Evolutionary conservation across 768 basidiomycete species (phyloP).

Genomic region (Leucosporidium scottii): DNA sequence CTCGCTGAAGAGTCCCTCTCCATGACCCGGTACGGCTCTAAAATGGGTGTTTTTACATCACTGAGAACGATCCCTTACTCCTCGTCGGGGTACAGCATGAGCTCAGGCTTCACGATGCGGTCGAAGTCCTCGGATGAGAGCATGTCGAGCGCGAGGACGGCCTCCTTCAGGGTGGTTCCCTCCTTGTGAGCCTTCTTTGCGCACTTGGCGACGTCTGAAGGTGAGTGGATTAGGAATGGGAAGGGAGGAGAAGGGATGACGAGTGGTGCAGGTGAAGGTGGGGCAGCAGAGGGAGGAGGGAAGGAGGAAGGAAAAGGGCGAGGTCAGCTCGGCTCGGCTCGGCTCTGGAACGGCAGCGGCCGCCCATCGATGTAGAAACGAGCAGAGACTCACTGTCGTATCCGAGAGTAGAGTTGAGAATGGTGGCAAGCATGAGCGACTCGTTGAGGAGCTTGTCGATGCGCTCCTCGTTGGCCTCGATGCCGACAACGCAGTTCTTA

Average conservation of each 20-base stretch:
- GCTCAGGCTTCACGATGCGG: conserved; percentile 63
- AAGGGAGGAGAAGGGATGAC: neutral
- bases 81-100: conserved; percentile 75
- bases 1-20: no score
- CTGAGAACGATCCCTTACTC: neutral
- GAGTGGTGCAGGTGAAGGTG: neutral
- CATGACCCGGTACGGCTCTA: no score
- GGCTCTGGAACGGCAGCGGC: neutral
- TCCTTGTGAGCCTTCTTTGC: conserved; percentile 99
- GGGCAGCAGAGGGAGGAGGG: neutral
- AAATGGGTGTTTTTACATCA: no score
- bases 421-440: conserved; percentile 95
- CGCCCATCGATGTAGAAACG: neutral
- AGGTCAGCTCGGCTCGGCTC: neutral
- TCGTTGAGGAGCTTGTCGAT: conserved; percentile 84
- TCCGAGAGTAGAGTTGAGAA: conserved; percentile 88
- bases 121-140: conserved; percentile 88
- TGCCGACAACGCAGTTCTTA: conserved; percentile 92
- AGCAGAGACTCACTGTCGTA: conserved; percentile 73
- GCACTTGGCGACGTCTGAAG: conserved; percentile 85
- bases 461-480: conserved; percentile 90
- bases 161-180: conserved; percentile 91
- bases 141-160: conserved; percentile 78
- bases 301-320: neutral
- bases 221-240: no score